These are phyloP conservation scores for Phlebopus sp. DNA, from an alignment of 1,284 basidiomycete species.

Conservation along the genomic window DNA sequence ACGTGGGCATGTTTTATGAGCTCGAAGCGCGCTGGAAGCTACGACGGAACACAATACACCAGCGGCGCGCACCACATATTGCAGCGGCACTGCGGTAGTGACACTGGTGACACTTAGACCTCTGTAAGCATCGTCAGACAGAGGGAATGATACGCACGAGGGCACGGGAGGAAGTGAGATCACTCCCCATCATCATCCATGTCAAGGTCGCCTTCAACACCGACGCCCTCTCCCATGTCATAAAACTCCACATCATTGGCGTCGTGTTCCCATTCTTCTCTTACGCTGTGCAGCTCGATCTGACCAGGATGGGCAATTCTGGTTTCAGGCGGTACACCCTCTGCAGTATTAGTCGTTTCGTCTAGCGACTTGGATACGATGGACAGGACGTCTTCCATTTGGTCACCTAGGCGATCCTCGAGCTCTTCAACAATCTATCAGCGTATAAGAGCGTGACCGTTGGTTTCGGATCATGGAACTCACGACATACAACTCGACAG, in stretches of 20 bases:
- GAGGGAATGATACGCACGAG: not conserved
- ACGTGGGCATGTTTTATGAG: too few species aligned
- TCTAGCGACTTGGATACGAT: conserved; percentile 54
- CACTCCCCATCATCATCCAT: conserved; percentile 56
- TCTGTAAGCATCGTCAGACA: not conserved
- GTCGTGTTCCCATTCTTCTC: conserved; percentile 33
- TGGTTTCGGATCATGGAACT: conserved; percentile 32
- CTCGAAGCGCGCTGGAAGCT: too few species aligned
- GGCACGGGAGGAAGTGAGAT: not conserved
- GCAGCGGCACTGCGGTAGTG: too few species aligned
- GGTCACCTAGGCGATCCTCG: conserved; percentile 73
- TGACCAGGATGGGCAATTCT: conserved; percentile 14
- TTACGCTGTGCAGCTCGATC: conserved; percentile 27
- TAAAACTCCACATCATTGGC: conserved; percentile 52
- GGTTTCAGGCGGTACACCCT: conserved; percentile 5
- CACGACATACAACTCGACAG: conserved; percentile 89
- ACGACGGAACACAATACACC: too few species aligned
- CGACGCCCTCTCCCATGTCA: conserved; percentile 63
- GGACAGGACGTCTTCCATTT: conserved; percentile 68
- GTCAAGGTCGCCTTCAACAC: conserved; percentile 71
- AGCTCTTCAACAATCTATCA: conserved; percentile 85
- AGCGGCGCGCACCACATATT: too few species aligned
- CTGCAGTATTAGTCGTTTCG: conserved; percentile 16
- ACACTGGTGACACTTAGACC: too few species aligned
- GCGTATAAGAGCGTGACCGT: conserved; percentile 1